phyloP scores from a whole-genome alignment of 805 yeast species.

The Candida incommunis region DNA sequence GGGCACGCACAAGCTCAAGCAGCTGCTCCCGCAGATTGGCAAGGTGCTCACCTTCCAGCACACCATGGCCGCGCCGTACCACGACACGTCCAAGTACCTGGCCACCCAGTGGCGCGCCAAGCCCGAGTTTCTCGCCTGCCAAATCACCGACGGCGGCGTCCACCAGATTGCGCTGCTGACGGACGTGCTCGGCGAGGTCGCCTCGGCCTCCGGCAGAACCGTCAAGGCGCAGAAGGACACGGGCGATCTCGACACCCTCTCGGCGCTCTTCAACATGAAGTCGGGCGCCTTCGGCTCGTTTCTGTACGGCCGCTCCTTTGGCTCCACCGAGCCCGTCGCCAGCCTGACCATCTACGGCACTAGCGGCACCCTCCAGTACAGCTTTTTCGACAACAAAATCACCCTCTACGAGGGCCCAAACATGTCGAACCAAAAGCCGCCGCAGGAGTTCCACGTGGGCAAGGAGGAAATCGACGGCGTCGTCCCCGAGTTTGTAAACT shows the following conservation, averaged over 20 bases:
- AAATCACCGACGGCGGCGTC: conserved; percentile 88
- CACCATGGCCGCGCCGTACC: conserved; percentile 37
- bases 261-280: conserved; percentile 48
- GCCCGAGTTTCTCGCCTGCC: conserved; percentile 91
- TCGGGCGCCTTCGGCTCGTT: conserved; percentile 66
- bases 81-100: conserved; percentile 33
- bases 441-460: conserved; percentile 11
- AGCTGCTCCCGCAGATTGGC: conserved; percentile 59
- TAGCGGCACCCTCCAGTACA: conserved; percentile 59
- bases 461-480: conserved; percentile 39
- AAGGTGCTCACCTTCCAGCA: conserved; percentile 26
- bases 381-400: conserved; percentile 26
- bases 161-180: conserved; percentile 85
- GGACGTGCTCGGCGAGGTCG: conserved; percentile 63
- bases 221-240: conserved; percentile 62
- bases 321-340: conserved; percentile 60
- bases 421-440: conserved; percentile 16
- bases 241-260: conserved; percentile 73
- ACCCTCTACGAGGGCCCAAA: conserved; percentile 15
- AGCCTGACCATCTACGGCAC: conserved; percentile 63
- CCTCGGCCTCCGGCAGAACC: conserved; percentile 59
- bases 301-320: conserved; percentile 77
- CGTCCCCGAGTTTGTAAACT: conserved; percentile 38
- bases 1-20: conserved; percentile 39
- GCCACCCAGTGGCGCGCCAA: conserved; percentile 74